Percentiles rank a stretch among this genome's conserved stretches.
Evolutionary conservation across 2,329 filamentous ascomycete genomes (phyloP).

Genomic region (Ceratocystis albifundus): DNA sequence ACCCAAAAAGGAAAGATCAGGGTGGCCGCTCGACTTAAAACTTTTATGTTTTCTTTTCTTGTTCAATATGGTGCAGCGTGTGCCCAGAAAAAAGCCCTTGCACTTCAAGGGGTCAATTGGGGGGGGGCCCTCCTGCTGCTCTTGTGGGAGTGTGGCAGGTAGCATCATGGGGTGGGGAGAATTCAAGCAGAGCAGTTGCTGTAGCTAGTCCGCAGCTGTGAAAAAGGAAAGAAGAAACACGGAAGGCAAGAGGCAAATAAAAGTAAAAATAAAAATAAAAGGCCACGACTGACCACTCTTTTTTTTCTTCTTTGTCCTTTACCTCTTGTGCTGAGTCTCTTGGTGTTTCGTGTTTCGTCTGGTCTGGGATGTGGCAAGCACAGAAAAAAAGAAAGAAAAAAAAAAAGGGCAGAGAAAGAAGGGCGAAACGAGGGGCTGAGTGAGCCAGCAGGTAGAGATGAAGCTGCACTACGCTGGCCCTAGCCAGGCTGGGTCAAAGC

Average conservation of each 20-base stretch:
- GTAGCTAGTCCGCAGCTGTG: background rate
- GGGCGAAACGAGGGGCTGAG: slow-evolving; percentile 9
- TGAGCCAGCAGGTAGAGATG: background rate
- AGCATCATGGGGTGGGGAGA: background rate
- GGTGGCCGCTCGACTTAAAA: background rate
- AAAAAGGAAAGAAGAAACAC: background rate
- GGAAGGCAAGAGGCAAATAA: background rate
- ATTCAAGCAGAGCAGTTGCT: background rate
- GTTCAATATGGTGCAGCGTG: background rate
- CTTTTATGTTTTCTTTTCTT: background rate
- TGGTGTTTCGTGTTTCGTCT: slow-evolving; percentile 4
- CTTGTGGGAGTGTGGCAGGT: slow-evolving; percentile 6
- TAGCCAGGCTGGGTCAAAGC: slow-evolving; percentile 1
- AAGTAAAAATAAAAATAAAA: background rate
- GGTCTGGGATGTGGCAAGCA: background rate
- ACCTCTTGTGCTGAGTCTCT: background rate
- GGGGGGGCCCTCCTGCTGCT: no score
- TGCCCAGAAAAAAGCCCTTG: background rate
- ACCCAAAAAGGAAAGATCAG: slow-evolving; percentile 12
- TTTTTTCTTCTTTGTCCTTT: background rate
- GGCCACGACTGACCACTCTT: background rate
- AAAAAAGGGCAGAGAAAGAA: background rate
- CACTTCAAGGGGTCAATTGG: background rate
- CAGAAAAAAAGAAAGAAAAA: background rate
- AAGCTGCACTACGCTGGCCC: background rate